These are phyloP conservation scores for Omphalea diandra DNA, from an alignment of 441 rosid genomes.

Conservation along the genomic window DNA sequence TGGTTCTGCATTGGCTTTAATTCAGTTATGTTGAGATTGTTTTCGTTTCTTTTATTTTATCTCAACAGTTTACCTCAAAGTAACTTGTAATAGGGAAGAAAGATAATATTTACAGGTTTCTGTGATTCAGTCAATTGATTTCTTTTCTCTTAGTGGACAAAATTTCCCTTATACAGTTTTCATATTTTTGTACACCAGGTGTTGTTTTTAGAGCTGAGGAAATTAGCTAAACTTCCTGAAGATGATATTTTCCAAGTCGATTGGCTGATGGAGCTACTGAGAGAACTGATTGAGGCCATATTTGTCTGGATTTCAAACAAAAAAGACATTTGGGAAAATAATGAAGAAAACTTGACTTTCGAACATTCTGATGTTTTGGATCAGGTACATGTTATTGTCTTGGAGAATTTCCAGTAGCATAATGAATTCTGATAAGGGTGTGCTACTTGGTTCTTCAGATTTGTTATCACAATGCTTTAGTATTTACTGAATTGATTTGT, in stretches of 20 bases:
- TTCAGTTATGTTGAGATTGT: not conserved
- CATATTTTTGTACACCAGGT: conserved; percentile 37
- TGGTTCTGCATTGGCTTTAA: not conserved
- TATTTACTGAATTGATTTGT: conserved; percentile 19
- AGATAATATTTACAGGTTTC: not conserved
- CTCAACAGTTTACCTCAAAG: not conserved
- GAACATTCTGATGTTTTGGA: conserved; percentile 24
- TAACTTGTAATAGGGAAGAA: not conserved
- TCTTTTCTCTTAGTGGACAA: not conserved
- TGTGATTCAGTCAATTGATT: not conserved
- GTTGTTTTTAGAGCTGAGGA: conserved; percentile 54
- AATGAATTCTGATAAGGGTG: not conserved
- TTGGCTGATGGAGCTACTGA: conserved; percentile 51
- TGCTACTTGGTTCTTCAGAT: not conserved
- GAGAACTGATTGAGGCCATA: conserved; percentile 47
- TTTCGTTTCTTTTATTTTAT: not conserved
- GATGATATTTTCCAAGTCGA: conserved; percentile 38
- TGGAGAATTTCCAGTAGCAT: not conserved
- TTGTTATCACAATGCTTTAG: conserved; percentile 8
- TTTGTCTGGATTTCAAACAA: conserved; percentile 44
- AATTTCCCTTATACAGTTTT: conserved; percentile 7
- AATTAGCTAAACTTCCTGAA: conserved; percentile 41
- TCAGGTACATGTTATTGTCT: conserved; percentile 36
- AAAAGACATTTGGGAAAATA: conserved; percentile 34
- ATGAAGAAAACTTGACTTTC: conserved; percentile 19